Evolutionary conservation across 371 early-diverging fungal species (phyloP).

Genomic region (Lichtheimia hyalospora): DNA sequence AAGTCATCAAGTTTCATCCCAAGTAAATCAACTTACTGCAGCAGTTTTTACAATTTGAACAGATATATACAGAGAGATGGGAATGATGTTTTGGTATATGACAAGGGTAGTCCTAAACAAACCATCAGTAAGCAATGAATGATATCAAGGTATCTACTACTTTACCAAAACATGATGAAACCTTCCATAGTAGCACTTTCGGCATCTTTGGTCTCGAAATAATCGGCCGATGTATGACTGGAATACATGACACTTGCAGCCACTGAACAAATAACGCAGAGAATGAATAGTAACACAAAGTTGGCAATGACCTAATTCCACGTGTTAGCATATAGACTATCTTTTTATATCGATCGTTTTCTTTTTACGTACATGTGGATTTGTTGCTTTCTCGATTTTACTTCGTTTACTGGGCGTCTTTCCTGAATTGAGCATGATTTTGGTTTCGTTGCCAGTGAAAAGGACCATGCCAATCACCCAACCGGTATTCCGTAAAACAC

Average conservation of each 20-base stretch:
- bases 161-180: slow-evolving; percentile 53
- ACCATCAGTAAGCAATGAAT: background rate
- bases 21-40: slow-evolving; percentile 30
- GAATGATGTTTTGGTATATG: slow-evolving; percentile 62
- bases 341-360: background rate
- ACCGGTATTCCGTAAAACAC: slow-evolving; percentile 89
- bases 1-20: background rate
- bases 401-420: slow-evolving; percentile 94
- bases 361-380: slow-evolving; percentile 76
- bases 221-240: slow-evolving; percentile 24
- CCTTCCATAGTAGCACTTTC: slow-evolving; percentile 49
- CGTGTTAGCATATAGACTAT: background rate
- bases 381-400: slow-evolving; percentile 92
- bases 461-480: slow-evolving; percentile 83
- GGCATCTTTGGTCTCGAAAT: slow-evolving; percentile 39
- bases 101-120: slow-evolving; percentile 41
- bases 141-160: background rate
- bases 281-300: slow-evolving; percentile 41
- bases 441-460: slow-evolving; percentile 89
- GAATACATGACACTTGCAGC: slow-evolving; percentile 54
- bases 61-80: slow-evolving; percentile 95
- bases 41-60: slow-evolving; percentile 89
- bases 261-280: slow-evolving; percentile 71
- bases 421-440: slow-evolving; percentile 88
- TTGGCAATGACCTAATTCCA: slow-evolving; percentile 44